phyloP scores from a whole-genome alignment of 371 early-diverging fungal species.

The Mortierella sp. region DNA sequence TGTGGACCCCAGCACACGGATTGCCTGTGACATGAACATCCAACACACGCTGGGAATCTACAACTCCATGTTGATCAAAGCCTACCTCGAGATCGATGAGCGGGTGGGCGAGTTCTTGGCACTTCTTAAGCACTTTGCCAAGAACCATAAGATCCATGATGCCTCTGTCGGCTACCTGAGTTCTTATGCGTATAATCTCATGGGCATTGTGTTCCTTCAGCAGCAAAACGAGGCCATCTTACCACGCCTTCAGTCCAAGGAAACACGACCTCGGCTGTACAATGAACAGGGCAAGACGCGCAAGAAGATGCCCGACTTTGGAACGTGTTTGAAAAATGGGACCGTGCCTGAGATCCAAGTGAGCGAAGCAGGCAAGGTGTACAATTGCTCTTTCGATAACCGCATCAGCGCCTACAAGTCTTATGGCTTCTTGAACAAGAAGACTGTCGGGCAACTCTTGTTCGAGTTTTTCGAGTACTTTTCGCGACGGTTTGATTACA shows the following conservation, averaged over 20 bases:
- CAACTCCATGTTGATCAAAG: slow-evolving; percentile 75
- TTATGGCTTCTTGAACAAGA: slow-evolving; percentile 27
- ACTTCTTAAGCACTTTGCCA: slow-evolving; percentile 64
- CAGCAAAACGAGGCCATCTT: slow-evolving; percentile 25
- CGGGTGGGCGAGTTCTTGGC: slow-evolving; percentile 73
- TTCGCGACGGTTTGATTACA: slow-evolving; percentile 33
- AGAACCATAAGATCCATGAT: slow-evolving; percentile 30
- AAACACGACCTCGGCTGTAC: slow-evolving; percentile 8
- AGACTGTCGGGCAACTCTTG: slow-evolving; percentile 27
- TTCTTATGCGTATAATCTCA: slow-evolving; percentile 36
- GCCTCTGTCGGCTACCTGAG: slow-evolving; percentile 23
- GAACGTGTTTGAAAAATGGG: slow-evolving; percentile 1
- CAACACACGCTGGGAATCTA: slow-evolving; percentile 77
- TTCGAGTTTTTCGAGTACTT: slow-evolving; percentile 46
- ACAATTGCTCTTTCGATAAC: slow-evolving; percentile 27
- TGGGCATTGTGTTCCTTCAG: slow-evolving; percentile 49
- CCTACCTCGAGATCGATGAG: slow-evolving; percentile 76
- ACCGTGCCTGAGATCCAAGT: neutral
- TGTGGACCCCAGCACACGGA: slow-evolving; percentile 17
- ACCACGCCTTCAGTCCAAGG: slow-evolving; percentile 31
- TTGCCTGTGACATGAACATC: slow-evolving; percentile 74
- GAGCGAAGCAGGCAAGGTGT: slow-evolving; percentile 17
- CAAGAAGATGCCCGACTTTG: slow-evolving; percentile 3
- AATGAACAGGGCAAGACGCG: slow-evolving; percentile 8
- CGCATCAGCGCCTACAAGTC: slow-evolving; percentile 16